Evolutionary conservation across 2,329 filamentous ascomycete species (phyloP), one percentile per base, ranked within the genome.

Genomic region (Sarocladium kiliense): DNA sequence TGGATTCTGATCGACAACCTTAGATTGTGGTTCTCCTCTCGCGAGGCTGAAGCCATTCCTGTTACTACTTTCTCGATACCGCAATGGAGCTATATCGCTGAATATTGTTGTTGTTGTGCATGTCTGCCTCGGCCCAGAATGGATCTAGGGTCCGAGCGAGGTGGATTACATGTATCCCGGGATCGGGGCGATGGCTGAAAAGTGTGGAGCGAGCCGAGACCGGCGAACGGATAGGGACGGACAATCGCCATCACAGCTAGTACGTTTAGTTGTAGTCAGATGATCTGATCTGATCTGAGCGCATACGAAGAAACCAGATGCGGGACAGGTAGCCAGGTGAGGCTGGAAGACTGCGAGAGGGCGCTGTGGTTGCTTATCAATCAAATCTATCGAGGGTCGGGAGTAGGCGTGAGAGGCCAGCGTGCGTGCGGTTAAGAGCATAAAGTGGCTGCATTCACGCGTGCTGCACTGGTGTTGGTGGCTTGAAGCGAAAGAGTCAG

Each of bases 171-270:
- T 25, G 23, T 47, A 30, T 47, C 12, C 23, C 25, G 16, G 21
- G 12, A n/a, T 47, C 19, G 25, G 44, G 12, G 16, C 21, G 4
- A 27, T 47, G 44, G 44, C 25, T 30, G n/a, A 10, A 18, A 47
- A 6, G 3, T 47, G 44, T 47, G 44, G 44, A 47, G 44, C 44
- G 44, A 47, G 44, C 44, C 44, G 44, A 47, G 44, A 47, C 44
- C 44, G 44, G 44, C 44, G 23, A 21, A 23, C n/a, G n/a, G 39
- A 44, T 18, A 18, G 39, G 18, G 39, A 32, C 30, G 12, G 30
- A n/a, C n/a, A n/a, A n/a, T n/a, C 12, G 30, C 30, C 12, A 32
- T 32, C 30, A 12, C 12, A 12, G 30, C 30, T 32, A 32, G 30
- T 32, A 32, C 30, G 39, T 7, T 21, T 44, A 18, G 19, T 23